A percentile compares a stretch with the other conserved stretches of the same genome.
Evolutionary conservation across 2,329 filamentous ascomycete species (phyloP).

Genomic region (Cytospora schulzeri): DNA sequence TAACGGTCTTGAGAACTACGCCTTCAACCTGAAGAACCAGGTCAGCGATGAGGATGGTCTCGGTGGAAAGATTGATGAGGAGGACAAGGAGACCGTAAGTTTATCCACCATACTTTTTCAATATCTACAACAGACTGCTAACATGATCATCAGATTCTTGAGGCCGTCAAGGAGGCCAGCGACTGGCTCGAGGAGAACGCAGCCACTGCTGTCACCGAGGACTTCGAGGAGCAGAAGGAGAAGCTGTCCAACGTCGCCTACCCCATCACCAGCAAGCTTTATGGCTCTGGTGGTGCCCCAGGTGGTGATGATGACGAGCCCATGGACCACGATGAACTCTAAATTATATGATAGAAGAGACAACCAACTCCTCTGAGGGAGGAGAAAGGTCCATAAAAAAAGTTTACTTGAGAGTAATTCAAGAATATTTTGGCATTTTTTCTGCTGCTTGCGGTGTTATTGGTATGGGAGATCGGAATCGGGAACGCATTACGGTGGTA

Average conservation of each 20-base stretch:
- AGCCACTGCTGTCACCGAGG: constrained; percentile 80
- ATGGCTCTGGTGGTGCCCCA: constrained; percentile 64
- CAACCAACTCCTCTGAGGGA: background rate
- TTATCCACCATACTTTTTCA: constrained; percentile 23
- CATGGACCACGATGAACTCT: constrained; percentile 75
- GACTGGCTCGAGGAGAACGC: constrained; percentile 98
- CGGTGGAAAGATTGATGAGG: constrained; percentile 96
- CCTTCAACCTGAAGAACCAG: constrained; percentile 99
- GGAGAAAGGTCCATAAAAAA: constrained; percentile 24
- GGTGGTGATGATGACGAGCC: constrained; percentile 73
- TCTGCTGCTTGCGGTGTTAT: constrained; percentile 21
- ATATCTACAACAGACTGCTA: constrained; percentile 35
- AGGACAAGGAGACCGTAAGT: constrained; percentile 93
- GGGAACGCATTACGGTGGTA: constrained; percentile 23
- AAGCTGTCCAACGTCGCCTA: constrained; percentile 96
- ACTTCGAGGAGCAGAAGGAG: constrained; percentile 99
- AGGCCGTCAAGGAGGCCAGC: constrained; percentile 93
- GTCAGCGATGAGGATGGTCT: constrained; percentile 95
- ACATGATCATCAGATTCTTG: constrained; percentile 64
- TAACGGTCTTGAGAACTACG: constrained; percentile 98
- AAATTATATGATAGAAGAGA: constrained; percentile 42
- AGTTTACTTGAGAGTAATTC: constrained; percentile 21
- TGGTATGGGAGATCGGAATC: constrained; percentile 19
- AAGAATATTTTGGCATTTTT: constrained; percentile 22
- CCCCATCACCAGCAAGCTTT: constrained; percentile 98